Evolutionary conservation across 805 yeast species (phyloP).

Genomic region (Kodamaea hsintzibuensis): DNA sequence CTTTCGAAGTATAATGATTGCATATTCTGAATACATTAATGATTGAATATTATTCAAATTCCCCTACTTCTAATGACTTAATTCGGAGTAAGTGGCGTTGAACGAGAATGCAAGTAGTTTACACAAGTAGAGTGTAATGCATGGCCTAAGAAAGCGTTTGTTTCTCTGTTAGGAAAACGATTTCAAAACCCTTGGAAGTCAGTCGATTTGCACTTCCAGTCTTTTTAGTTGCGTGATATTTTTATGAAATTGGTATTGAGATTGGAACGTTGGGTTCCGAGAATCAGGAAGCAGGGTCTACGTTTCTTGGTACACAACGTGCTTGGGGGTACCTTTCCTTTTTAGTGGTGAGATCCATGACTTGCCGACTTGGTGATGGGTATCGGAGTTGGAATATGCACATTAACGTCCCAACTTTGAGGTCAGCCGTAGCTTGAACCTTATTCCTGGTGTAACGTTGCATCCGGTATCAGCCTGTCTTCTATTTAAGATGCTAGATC

Average conservation of each 20-base stretch:
- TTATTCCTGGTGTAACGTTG: not conserved
- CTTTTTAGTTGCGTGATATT: too few species aligned
- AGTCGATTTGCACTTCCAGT: not conserved
- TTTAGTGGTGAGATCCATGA: not conserved
- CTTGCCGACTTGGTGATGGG: not conserved
- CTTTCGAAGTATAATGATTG: too few species aligned
- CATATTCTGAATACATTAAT: too few species aligned
- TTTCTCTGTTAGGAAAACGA: not conserved
- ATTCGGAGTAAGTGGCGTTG: too few species aligned
- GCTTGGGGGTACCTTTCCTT: not conserved
- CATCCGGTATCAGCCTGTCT: not conserved
- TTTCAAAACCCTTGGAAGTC: not conserved
- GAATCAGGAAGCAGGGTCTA: not conserved
- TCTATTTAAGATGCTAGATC: not conserved
- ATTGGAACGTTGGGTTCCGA: not conserved
- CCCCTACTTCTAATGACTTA: too few species aligned
- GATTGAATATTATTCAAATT: too few species aligned
- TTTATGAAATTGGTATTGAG: too few species aligned
- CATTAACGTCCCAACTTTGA: not conserved
- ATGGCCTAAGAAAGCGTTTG: not conserved
- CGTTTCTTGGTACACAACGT: not conserved
- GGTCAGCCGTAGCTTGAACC: not conserved
- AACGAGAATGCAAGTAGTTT: too few species aligned
- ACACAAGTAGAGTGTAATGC: not conserved
- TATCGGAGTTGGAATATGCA: not conserved